These are phyloP conservation scores for Dalbergia cochinchinensis DNA, from an alignment of 306 rosid species.

Conservation along the genomic window DNA sequence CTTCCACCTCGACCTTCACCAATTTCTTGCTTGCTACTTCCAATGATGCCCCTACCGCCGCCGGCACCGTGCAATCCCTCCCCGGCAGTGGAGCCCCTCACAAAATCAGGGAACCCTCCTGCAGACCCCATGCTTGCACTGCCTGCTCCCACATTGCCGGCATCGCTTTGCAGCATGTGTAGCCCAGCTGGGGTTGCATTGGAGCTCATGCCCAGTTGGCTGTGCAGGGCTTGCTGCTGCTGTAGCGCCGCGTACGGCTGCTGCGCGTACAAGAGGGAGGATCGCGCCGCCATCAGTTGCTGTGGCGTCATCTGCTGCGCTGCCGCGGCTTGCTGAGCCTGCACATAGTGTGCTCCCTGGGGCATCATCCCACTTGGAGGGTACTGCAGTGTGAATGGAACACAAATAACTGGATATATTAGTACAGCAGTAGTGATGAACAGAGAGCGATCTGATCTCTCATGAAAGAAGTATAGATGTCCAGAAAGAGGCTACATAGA, in stretches of 20 bases:
- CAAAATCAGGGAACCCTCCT: conserved; percentile 70
- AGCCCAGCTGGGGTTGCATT: conserved; percentile 65
- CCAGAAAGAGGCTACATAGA: background rate
- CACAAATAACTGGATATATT: background rate
- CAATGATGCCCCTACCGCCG: conserved; percentile 58
- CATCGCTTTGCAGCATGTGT: conserved; percentile 81
- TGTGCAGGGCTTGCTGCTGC: conserved; percentile 71
- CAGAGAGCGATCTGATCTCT: background rate
- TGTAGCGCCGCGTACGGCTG: conserved; percentile 82
- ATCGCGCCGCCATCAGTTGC: conserved; percentile 88
- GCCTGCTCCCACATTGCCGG: conserved; percentile 67
- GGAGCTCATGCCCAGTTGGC: conserved; percentile 70
- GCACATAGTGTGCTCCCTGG: conserved; percentile 91
- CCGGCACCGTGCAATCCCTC: conserved; percentile 55
- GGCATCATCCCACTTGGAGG: conserved; percentile 79
- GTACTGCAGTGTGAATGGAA: conserved; percentile 57
- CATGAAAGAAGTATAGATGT: background rate
- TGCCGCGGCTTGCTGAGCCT: conserved; percentile 66
- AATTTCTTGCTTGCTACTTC: conserved; percentile 83
- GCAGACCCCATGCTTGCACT: conserved; percentile 61
- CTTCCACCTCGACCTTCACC: conserved; percentile 76
- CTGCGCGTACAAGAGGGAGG: conserved; percentile 85
- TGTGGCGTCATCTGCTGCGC: conserved; percentile 88
- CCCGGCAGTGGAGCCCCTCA: conserved; percentile 57
- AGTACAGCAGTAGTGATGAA: background rate